phyloP scores from a whole-genome alignment of 371 early-diverging fungal genomes.

The Mucor velutinosus region DNA sequence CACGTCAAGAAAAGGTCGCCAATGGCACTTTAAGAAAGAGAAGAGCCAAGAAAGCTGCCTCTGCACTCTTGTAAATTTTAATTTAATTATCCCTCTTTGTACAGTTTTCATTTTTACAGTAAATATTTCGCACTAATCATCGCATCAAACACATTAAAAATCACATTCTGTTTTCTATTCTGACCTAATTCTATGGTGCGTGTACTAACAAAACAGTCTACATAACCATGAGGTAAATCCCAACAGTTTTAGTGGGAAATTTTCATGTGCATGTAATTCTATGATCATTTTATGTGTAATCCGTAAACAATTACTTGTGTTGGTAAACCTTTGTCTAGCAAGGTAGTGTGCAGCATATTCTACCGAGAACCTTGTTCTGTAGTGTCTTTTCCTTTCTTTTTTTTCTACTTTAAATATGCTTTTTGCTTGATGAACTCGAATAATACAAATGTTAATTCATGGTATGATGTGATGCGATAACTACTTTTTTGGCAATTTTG shows the following conservation, averaged over 20 bases:
- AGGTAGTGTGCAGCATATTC: neutral
- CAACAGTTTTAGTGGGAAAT: neutral
- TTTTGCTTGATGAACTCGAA: neutral
- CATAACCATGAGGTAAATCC: conserved; percentile 3
- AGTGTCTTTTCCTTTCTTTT: neutral
- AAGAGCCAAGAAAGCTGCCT: conserved; percentile 26
- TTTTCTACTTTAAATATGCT: neutral
- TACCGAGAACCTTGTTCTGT: neutral
- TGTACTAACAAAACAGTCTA: neutral
- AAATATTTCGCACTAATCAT: neutral
- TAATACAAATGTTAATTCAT: neutral
- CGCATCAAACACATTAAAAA: neutral
- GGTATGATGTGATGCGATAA: neutral
- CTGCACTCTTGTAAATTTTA: conserved; percentile 5
- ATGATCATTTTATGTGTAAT: neutral
- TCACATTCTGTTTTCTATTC: neutral
- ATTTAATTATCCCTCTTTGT: neutral
- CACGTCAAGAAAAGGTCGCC: conserved; percentile 72
- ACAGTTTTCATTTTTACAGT: neutral
- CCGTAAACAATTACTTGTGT: too few species aligned
- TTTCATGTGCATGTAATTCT: neutral
- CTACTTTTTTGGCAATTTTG: neutral
- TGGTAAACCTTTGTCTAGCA: too few species aligned
- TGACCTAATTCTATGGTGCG: neutral
- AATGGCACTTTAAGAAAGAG: conserved; percentile 70